A percentile compares a stretch with the other conserved stretches of the same genome.
Conservation (phyloP, 306 rosid species). For the Gynostemma pentaphyllum region DNA sequence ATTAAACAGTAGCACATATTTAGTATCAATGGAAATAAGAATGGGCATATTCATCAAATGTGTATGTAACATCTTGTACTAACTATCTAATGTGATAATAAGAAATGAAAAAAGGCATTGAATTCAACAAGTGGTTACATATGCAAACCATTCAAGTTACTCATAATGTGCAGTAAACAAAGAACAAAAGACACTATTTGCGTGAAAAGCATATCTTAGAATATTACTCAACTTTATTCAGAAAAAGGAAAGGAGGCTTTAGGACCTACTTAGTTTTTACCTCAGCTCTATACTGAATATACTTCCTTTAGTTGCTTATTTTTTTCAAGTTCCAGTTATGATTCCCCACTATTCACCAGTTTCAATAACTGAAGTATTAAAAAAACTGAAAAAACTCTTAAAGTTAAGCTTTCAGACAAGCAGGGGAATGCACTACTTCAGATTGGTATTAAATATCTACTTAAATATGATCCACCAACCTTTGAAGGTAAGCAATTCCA, state of each 20-base stretch:
- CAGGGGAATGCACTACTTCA: background rate
- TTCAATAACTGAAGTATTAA: background rate
- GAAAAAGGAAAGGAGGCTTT: background rate
- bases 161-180: background rate
- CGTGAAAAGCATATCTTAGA: background rate
- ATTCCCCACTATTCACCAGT: background rate
- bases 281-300: background rate
- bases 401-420: background rate
- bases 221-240: background rate
- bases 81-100: background rate
- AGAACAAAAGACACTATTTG: background rate
- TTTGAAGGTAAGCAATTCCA: conserved; percentile 86
- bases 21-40: background rate
- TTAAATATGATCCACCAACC: conserved; percentile 28
- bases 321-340: background rate
- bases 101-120: background rate
- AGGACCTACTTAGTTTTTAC: background rate
- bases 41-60: background rate
- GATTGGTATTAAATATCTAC: background rate
- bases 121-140: background rate
- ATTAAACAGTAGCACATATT: conserved; percentile 10
- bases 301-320: background rate
- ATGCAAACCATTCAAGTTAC: background rate
- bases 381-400: background rate
- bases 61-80: background rate